Evolutionary conservation across 1,284 basidiomycete species (phyloP).

Genomic region (Ganoderma boninense): DNA sequence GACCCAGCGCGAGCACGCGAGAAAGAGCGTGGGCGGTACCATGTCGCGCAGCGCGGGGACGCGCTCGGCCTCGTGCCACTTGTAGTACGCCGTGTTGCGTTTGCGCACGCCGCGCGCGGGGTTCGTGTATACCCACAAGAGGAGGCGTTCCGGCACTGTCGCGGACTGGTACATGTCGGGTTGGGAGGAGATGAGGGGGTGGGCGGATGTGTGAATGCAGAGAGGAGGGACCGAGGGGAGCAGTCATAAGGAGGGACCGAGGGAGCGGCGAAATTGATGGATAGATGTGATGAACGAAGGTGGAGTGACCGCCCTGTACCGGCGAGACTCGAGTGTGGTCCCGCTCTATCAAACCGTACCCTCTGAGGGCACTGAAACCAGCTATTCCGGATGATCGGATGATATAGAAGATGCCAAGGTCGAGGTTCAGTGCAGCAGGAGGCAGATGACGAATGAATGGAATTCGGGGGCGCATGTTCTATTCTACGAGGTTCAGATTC

Average conservation of each 20-base stretch:
- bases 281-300: constrained; percentile 11
- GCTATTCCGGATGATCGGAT: background rate
- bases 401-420: background rate
- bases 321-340: background rate
- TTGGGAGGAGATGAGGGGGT: background rate
- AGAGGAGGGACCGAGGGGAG: background rate
- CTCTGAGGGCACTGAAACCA: background rate
- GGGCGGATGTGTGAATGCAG: background rate
- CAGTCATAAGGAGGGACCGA: background rate
- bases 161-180: no score
- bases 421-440: background rate
- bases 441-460: background rate
- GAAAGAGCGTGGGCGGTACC: constrained; percentile 53
- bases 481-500: background rate
- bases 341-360: background rate
- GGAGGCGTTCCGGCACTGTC: background rate
- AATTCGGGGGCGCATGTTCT: background rate
- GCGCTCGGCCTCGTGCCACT: constrained; percentile 75
- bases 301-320: background rate
- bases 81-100: constrained; percentile 41
- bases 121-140: constrained; percentile 42
- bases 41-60: constrained; percentile 61
- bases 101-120: constrained; percentile 38
- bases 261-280: constrained; percentile 5
- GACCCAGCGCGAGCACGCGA: constrained; percentile 58